Conservation (phyloP, 192 early-diverging fungal genomes). For the Coemansia sp. region DNA sequence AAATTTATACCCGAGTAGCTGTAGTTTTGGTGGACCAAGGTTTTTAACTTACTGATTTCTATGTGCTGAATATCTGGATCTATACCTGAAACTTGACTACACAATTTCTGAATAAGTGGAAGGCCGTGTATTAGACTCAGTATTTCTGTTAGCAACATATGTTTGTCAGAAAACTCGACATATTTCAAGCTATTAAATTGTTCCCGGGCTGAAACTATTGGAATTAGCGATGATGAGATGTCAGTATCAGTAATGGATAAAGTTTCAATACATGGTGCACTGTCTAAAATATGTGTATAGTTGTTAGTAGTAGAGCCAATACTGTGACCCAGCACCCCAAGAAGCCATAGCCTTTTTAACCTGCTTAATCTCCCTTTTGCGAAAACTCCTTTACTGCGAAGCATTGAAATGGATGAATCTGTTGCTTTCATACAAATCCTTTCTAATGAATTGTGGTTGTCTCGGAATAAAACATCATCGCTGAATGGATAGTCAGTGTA, state of each 20-base stretch:
- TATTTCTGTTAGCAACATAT: background rate
- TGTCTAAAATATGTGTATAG: background rate
- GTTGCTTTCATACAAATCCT: slow-evolving; percentile 1
- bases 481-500: slow-evolving; percentile 11
- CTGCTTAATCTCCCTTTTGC: background rate
- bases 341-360: background rate
- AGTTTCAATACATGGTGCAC: background rate
- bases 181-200: background rate
- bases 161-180: background rate
- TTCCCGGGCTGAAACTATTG: background rate
- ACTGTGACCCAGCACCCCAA: background rate
- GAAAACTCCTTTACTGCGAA: background rate
- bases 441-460: slow-evolving; percentile 5
- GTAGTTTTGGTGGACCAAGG: background rate
- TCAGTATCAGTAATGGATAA: background rate
- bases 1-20: background rate
- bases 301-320: background rate
- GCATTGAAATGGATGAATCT: background rate
- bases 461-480: slow-evolving; percentile 18
- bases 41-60: background rate
- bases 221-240: background rate
- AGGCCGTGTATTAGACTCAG: background rate
- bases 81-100: background rate
- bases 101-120: background rate
- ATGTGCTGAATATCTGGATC: background rate